phyloP scores from a whole-genome alignment of 192 early-diverging fungal genomes.

The Glomus cerebriforme region DNA sequence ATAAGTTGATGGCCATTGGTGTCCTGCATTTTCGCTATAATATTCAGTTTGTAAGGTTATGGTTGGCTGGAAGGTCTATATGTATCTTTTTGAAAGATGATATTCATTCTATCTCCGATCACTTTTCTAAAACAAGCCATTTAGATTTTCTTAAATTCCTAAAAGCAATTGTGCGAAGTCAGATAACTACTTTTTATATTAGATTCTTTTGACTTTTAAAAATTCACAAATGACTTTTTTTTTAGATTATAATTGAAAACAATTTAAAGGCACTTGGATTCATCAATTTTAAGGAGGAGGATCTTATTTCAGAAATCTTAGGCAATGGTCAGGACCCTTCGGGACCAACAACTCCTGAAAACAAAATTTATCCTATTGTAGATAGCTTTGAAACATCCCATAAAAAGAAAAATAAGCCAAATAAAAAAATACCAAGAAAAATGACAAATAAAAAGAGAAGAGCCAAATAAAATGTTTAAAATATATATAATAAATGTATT shows the following conservation, averaged over 20 bases:
- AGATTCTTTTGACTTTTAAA: conserved; percentile 13
- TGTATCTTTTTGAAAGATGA: conserved; percentile 22
- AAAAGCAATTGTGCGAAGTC: conserved; percentile 24
- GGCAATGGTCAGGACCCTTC: not conserved
- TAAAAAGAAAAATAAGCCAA: conserved; percentile 9
- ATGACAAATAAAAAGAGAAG: conserved; percentile 19
- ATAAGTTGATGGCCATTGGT: conserved; percentile 8
- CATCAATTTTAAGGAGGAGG: conserved; percentile 12
- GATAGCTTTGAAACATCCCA: conserved; percentile 13
- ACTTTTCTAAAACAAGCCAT: conserved; percentile 15
- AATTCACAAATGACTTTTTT: conserved; percentile 21
- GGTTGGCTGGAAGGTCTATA: conserved; percentile 6
- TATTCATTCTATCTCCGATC: conserved; percentile 18
- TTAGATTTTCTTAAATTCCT: conserved; percentile 24
- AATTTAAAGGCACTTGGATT: conserved; percentile 23
- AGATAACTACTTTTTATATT: conserved; percentile 5
- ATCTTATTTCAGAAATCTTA: conserved; percentile 25
- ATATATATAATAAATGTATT: too few relatives aligned
- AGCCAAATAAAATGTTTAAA: conserved; percentile 15
- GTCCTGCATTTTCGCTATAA: conserved; percentile 23
- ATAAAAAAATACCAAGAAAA: not conserved
- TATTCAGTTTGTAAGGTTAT: conserved; percentile 20
- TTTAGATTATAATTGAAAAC: conserved; percentile 22
- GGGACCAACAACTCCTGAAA: conserved; percentile 7
- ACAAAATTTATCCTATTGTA: conserved; percentile 4